Conservation (phyloP, 495 filamentous ascomycete genomes). For the Aspergillus cavernicola region DNA sequence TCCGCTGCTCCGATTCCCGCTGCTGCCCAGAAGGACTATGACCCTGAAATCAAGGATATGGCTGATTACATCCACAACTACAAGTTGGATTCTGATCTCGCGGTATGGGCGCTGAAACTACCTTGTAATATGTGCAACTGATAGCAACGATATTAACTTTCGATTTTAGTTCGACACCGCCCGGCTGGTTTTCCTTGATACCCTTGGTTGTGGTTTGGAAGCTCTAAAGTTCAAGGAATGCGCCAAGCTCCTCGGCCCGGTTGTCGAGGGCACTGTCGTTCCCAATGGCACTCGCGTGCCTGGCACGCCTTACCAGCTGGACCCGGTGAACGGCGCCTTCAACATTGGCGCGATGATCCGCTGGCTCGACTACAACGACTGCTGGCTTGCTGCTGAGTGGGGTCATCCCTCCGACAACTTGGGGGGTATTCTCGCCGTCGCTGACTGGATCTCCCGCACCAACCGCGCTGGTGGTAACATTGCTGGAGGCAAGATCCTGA, state of each 20-base stretch:
- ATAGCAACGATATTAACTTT: not conserved
- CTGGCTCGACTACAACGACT: conserved; percentile 99
- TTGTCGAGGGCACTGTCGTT: conserved; percentile 86
- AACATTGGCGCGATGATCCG: conserved; percentile 98
- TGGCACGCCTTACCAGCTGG: conserved; percentile 89
- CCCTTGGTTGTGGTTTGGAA: conserved; percentile 92
- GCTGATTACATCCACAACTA: conserved; percentile 91
- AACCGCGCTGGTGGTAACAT: conserved; percentile 88
- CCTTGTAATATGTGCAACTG: not conserved
- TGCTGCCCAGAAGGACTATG: conserved; percentile 57
- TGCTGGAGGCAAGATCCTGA: conserved; percentile 80
- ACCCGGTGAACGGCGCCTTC: conserved; percentile 94
- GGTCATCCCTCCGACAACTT: conserved; percentile 97
- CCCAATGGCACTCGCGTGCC: conserved; percentile 91
- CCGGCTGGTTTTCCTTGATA: conserved; percentile 87
- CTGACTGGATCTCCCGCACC: conserved; percentile 95
- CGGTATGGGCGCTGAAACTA: conserved; percentile 54
- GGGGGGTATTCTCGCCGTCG: conserved; percentile 90
- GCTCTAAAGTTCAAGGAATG: conserved; percentile 95
- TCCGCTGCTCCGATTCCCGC: conserved; percentile 34
- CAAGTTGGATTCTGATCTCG: conserved; percentile 84
- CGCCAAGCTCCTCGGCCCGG: conserved; percentile 88
- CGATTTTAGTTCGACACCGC: conserved; percentile 79
- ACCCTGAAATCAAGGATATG: conserved; percentile 92
- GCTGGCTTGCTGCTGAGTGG: conserved; percentile 99